Evolutionary conservation across 805 yeast genomes (phyloP).

Genomic region (Nakazawaea peltata): DNA sequence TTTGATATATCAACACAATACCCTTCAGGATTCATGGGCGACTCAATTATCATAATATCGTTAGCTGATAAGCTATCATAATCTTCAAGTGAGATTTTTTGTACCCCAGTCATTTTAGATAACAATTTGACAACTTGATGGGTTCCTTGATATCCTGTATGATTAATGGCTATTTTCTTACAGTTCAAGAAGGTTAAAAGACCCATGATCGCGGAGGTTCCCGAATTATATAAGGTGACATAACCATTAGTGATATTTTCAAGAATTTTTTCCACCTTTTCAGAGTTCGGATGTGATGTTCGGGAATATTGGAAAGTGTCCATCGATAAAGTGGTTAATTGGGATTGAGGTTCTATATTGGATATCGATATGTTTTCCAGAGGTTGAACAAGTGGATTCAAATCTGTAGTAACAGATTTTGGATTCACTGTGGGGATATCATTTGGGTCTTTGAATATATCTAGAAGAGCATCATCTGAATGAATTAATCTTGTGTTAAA

Average conservation of each 20-base stretch:
- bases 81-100: conserved; percentile 26
- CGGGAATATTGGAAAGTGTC: conserved; percentile 25
- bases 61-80: conserved; percentile 27
- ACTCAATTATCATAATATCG: conserved; percentile 41
- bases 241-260: conserved; percentile 35
- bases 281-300: conserved; percentile 37
- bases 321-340: neutral
- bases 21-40: conserved; percentile 50
- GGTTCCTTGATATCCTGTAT: conserved; percentile 44
- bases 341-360: neutral
- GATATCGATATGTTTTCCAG: neutral
- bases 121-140: conserved; percentile 39
- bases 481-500: conserved; percentile 28
- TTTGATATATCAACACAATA: conserved; percentile 30
- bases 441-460: too few species aligned
- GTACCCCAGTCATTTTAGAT: conserved; percentile 31
- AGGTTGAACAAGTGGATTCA: conserved; percentile 6
- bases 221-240: conserved; percentile 41
- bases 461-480: conserved; percentile 28
- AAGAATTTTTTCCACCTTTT: conserved; percentile 36
- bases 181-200: conserved; percentile 40
- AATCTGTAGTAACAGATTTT: conserved; percentile 12
- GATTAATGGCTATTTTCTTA: conserved; percentile 32
- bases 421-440: too few species aligned
- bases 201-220: conserved; percentile 44